Evolutionary conservation across 352 stramenopile genomes (phyloP), one percentile per base, ranked within the genome.

Genomic region (Phytophthora brassicae): DNA sequence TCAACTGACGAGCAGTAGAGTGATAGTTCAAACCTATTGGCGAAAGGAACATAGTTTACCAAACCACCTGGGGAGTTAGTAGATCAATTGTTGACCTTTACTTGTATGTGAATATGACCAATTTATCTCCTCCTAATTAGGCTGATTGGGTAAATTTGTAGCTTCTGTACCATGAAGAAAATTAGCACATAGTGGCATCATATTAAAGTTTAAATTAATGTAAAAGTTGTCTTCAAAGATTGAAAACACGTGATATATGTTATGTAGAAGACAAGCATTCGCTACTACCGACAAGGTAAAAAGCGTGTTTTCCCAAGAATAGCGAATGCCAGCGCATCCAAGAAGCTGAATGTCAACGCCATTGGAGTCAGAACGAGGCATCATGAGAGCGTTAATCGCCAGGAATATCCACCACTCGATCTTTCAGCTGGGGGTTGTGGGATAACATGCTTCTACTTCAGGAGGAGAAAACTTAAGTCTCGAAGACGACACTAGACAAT

Each of bases 391-490:
- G 17, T 38, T 38, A 41, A 31, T 41, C n/a, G 31, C 56, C 56
- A 70, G 56, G 63, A 70, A 70, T 70, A 70, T 58, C 57, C 16
- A 29, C 28, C n/a, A 19, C 14, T 29, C 29, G 17, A 55, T 54
- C 36, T 33, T 35, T 29, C 55, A 19, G 26, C 17, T n/a, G 29
- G 36, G n/a, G 42, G 11, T 46, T 16, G 54, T 20, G 14, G 19
- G 2, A 38, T 5, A 22, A 31, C 26, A 4, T 24, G 23, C 51
- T 17, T 16, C 20, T 39, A 13, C 22, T 11, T 19, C 20, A 44
- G 38, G 6, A 23, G 4, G 38, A 44, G 38, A 44, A 44, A 13
- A 12, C n/a, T n/a, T 24, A 23, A 36, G 28, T 13, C 6, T 28
- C 13, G 14, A 41, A 57, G 35, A 41, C 38, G 16, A 4, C 62